Base-by-base conservation (phyloP, 345 rosid genomes). In the Xanthoceras sorbifolium region DNA sequence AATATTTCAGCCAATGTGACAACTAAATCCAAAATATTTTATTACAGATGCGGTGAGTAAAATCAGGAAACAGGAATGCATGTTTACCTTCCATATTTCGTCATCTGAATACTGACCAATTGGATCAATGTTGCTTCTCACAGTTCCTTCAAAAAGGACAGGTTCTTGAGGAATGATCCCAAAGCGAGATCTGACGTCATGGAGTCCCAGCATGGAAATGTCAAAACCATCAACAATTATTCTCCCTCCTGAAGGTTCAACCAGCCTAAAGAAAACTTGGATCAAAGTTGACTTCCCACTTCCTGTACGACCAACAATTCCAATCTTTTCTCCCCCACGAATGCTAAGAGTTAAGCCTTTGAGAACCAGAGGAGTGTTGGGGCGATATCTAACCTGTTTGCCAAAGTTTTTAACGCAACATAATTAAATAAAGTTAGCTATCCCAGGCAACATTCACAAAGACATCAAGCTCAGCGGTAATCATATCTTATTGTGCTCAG, bases 161-260 rank as follows among this genome's bases (percentile, higher is more conserved):
- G 98, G 99, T 40, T 95, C 99, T 82, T 95, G 99, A 17, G 98
- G 98, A 69, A 95, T 95, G 87, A 93, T 95, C 31, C 98, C 94
- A 36, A 94, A 90, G 20, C 98, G 86, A 73, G 98, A 91, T 80
- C 98, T 84, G 31, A 94, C 92, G 86, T 94, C 91, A 46, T 91
- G 98, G 20, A 94, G 90, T 25, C 98, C 98, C 5, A 93, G 73
- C 76, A 71, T 57, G 74, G 85, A 78, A 54, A 93, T 89, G 80
- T 95, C 91, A 15, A 95, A 86, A 36, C 92, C 96, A 66, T 95
- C 99, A 17, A 95, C 87, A 26, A 89, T 79, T 65, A 95, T 92
- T 73, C 78, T 88, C 68, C 99, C 99, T 50, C 79, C 93, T 8
- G 96, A 81, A 11, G 98, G 98, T 67, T 95, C 99, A 69, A 95